Base-by-base conservation (phyloP, 129 eudicot species). In the Chrysanthemum makinoi region DNA sequence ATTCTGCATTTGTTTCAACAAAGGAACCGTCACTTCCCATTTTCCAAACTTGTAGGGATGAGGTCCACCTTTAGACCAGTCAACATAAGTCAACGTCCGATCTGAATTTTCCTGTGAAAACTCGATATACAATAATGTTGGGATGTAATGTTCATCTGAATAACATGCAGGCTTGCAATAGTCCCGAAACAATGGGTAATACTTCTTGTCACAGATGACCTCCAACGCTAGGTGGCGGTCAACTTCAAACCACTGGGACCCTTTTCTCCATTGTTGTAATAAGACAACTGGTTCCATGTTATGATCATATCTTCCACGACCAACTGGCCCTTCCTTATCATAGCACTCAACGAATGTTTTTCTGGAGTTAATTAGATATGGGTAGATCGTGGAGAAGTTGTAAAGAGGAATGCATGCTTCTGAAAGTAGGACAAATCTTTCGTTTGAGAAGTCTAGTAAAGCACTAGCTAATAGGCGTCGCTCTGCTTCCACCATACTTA, bases 61-160 rank as follows among this genome's bases (percentile, higher is more conserved):
- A 1, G 92, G 90, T n/a, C 96, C 96, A 43, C 96, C 96, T 77
- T 66, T 77, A 0, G 93, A 74, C 96, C 96, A 86, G 79, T 89
- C 96, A 19, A 84, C 93, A 81, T 88, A 89, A 59, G 88, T 82
- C 88, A 89, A 82, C 1, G 90, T 86, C 57, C 93, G 72, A 30
- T 84, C 83, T 7, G 90, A 69, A 54, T 84, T 89, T 65, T 26
- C 81, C 24, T 9, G 9, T 52, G 84, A 69, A 70, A 58, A 84
- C 55, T 71, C 79, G 57, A 84, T 77, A 39, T 78, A 73, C 52
- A 86, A 70, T 3, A 84, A 73, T 0, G 96, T 89, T 0, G 93
- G 93, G 28, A 89, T 62, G 72, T 89, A 89, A 80, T 89, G 96
- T 46, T 89, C 96, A 63, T 89, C 96, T 8, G 93, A 84, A 61